Conservation (phyloP, 179 eudicot genomes). For the Spinacia oleracea region DNA sequence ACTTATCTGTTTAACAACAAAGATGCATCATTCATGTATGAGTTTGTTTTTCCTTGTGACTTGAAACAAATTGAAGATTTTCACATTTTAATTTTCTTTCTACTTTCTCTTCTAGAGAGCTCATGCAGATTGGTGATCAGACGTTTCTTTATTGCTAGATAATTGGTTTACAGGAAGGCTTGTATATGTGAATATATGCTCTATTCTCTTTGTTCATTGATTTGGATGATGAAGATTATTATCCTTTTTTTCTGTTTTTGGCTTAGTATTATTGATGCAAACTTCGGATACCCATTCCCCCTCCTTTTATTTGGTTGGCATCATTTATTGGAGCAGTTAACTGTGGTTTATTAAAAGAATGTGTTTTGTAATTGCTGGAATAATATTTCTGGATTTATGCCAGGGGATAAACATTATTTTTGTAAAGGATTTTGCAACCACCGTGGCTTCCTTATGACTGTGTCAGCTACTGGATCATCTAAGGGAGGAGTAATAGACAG, state of each 20-base stretch:
- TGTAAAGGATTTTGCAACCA: conserved; percentile 50
- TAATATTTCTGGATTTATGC: conserved; percentile 24
- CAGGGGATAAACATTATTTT: conserved; percentile 60
- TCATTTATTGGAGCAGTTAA: not conserved
- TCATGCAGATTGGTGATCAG: not conserved
- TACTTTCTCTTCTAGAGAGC: not conserved
- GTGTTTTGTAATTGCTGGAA: conserved; percentile 12
- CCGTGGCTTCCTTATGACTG: conserved; percentile 43
- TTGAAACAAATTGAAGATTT: not conserved
- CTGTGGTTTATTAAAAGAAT: not conserved
- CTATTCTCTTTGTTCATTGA: not conserved
- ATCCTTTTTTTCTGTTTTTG: not conserved
- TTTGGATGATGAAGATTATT: not conserved
- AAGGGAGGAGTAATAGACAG: conserved; percentile 69
- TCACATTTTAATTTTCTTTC: not conserved
- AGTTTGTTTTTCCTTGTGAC: not conserved
- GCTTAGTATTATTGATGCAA: not conserved
- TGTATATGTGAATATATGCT: not conserved
- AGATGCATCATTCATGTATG: not conserved
- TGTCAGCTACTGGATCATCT: conserved; percentile 52
- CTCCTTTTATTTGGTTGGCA: conserved; percentile 1
- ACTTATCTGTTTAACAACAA: not conserved
- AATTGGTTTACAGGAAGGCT: not conserved
- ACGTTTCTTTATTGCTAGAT: not conserved
- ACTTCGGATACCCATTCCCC: too few relatives aligned